Percentiles rank a stretch among this genome's conserved stretches.
Conservation (phyloP, 371 early-diverging fungal species). For the Lichtheimia ornata region DNA sequence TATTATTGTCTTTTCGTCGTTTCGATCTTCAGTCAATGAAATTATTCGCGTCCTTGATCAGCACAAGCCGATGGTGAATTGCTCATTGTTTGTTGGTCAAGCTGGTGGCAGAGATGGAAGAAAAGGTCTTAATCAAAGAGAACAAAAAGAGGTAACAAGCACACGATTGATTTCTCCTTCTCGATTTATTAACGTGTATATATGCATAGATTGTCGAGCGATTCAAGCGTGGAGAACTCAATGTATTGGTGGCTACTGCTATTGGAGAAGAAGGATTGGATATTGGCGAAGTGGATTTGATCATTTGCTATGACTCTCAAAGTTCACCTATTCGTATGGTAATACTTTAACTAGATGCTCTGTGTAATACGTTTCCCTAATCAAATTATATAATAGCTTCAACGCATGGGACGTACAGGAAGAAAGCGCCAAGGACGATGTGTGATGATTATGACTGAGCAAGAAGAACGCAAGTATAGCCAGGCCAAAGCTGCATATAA, state of each 20-base stretch:
- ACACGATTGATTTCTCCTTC: background rate
- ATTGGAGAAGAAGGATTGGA: conserved; percentile 98
- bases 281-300: conserved; percentile 96
- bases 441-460: conserved; percentile 77
- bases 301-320: conserved; percentile 90
- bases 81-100: conserved; percentile 87
- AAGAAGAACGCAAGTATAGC: conserved; percentile 73
- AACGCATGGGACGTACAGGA: conserved; percentile 95
- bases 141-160: conserved; percentile 72
- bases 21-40: conserved; percentile 86
- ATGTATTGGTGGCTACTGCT: conserved; percentile 88
- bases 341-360: background rate
- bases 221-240: conserved; percentile 74
- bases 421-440: conserved; percentile 87
- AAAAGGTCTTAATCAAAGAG: conserved; percentile 81
- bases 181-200: background rate
- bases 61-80: conserved; percentile 71
- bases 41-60: conserved; percentile 64
- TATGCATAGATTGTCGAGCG: conserved; percentile 19
- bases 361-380: background rate
- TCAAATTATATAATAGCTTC: conserved; percentile 55
- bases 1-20: conserved; percentile 89
- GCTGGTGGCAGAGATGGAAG: conserved; percentile 54
- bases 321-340: conserved; percentile 83
- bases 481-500: conserved; percentile 64